Percentiles rank a stretch among this genome's conserved stretches.
Conservation (phyloP, 768 basidiomycete genomes). For the Kondoa subrosea region DNA sequence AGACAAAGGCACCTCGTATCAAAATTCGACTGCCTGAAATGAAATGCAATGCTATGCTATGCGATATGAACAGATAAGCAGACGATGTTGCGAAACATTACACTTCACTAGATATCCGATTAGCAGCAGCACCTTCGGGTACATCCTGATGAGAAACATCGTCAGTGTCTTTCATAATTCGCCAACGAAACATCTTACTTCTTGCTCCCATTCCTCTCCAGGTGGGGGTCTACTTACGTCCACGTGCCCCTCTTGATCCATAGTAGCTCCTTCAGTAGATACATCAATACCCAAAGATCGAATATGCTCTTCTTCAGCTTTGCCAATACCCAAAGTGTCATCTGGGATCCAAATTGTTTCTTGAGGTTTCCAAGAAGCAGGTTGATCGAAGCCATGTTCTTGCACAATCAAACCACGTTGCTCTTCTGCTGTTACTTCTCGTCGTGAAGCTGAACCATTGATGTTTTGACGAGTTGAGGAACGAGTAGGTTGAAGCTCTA, state of each 20-base stretch:
- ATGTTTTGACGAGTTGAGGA: background rate
- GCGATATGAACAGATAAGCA: too few relatives aligned
- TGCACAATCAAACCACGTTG: conserved; percentile 19
- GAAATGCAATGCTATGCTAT: too few relatives aligned
- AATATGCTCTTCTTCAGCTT: conserved; percentile 46
- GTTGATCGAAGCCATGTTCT: conserved; percentile 54
- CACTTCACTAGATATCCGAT: too few relatives aligned
- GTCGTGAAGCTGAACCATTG: background rate
- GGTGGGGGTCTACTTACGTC: conserved; percentile 35
- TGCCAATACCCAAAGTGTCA: conserved; percentile 48
- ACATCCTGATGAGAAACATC: background rate
- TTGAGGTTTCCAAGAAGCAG: conserved; percentile 50
- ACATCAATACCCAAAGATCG: conserved; percentile 28
- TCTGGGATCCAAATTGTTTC: conserved; percentile 67
- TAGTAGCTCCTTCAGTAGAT: conserved; percentile 28
- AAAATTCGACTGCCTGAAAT: too few relatives aligned
- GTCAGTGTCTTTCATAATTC: background rate
- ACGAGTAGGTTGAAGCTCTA: background rate
- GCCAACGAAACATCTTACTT: background rate
- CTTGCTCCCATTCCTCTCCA: conserved; percentile 13
- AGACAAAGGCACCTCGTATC: too few relatives aligned
- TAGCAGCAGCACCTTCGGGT: background rate
- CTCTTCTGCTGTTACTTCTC: conserved; percentile 22
- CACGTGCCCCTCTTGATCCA: conserved; percentile 49
- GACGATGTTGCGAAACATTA: too few relatives aligned